A percentile compares a stretch with the other conserved stretches of the same genome.
Evolutionary conservation across 2,329 filamentous ascomycete genomes (phyloP).

Genomic region (Cercospora sp.): DNA sequence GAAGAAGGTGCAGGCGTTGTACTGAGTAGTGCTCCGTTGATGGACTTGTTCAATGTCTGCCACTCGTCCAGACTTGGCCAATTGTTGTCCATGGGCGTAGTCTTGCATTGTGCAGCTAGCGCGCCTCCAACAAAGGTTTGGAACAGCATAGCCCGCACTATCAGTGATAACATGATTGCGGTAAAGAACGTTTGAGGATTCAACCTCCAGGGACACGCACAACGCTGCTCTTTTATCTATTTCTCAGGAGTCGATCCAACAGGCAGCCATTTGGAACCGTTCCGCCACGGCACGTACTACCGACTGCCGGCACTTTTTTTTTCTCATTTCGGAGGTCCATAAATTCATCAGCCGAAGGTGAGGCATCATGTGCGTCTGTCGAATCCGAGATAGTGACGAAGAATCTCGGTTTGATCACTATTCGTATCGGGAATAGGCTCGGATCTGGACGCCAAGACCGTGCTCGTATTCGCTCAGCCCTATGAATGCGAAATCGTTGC

Average conservation of each 20-base stretch:
- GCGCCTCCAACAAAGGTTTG: not conserved
- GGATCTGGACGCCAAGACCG: not conserved
- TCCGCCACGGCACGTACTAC: not conserved
- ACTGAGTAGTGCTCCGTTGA: slow-evolving; percentile 29
- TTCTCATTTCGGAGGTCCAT: not conserved
- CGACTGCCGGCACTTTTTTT: not conserved
- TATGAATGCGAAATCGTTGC: not conserved
- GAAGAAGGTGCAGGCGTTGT: slow-evolving; percentile 37
- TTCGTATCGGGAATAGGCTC: not conserved
- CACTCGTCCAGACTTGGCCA: slow-evolving; percentile 21
- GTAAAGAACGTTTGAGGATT: not conserved
- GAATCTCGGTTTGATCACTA: not conserved
- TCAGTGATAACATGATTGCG: not conserved
- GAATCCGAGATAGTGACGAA: not conserved
- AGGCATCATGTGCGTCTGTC: not conserved
- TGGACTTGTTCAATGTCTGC: slow-evolving; percentile 18
- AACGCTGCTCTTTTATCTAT: not conserved
- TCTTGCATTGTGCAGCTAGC: slow-evolving; percentile 17
- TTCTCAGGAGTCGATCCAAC: not conserved
- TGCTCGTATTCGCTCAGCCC: slow-evolving; percentile 6
- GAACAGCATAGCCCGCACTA: not conserved
- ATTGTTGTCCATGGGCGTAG: slow-evolving; percentile 17
- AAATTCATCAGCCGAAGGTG: not conserved
- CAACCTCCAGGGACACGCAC: not conserved
- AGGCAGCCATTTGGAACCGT: not conserved